A percentile compares a stretch with the other conserved stretches of the same genome.
Conservation (phyloP, 495 filamentous ascomycete genomes). For the Aspergillus steynii region DNA sequence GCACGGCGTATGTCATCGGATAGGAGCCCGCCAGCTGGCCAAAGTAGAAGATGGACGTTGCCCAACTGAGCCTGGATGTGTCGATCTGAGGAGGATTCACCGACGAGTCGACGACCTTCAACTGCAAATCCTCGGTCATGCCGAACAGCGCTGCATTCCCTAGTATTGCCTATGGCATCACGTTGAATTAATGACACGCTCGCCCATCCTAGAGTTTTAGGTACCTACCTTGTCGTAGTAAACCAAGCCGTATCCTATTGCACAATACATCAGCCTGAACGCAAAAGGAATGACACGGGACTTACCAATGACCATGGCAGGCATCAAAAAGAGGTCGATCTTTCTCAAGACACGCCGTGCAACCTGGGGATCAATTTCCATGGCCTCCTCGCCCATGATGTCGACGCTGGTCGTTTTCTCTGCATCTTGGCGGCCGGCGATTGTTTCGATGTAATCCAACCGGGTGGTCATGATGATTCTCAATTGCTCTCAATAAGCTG, state of each 20-base stretch:
- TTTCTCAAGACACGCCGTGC: conserved; percentile 62
- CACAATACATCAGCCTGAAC: background rate
- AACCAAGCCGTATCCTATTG: conserved; percentile 62
- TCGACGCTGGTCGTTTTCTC: too few relatives aligned
- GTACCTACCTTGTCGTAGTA: conserved; percentile 69
- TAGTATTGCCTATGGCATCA: conserved; percentile 58
- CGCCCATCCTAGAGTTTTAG: too few relatives aligned
- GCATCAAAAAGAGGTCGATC: conserved; percentile 70
- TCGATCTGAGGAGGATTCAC: conserved; percentile 56
- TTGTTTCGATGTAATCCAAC: too few relatives aligned
- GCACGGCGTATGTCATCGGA: conserved; percentile 67
- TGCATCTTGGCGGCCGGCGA: too few relatives aligned
- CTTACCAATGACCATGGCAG: conserved; percentile 66
- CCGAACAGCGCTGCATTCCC: conserved; percentile 70
- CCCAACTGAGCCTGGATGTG: conserved; percentile 69
- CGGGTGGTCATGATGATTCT: too few relatives aligned
- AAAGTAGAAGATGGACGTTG: conserved; percentile 78
- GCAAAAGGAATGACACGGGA: background rate
- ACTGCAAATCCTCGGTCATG: conserved; percentile 67
- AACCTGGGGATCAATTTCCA: conserved; percentile 51
- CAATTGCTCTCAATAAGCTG: too few relatives aligned
- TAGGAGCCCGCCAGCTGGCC: conserved; percentile 73
- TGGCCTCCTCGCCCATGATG: conserved; percentile 46
- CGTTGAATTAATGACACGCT: background rate
- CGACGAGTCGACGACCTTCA: conserved; percentile 51